Conservation (phyloP, 345 rosid species). For the Hibiscus trionum region DNA sequence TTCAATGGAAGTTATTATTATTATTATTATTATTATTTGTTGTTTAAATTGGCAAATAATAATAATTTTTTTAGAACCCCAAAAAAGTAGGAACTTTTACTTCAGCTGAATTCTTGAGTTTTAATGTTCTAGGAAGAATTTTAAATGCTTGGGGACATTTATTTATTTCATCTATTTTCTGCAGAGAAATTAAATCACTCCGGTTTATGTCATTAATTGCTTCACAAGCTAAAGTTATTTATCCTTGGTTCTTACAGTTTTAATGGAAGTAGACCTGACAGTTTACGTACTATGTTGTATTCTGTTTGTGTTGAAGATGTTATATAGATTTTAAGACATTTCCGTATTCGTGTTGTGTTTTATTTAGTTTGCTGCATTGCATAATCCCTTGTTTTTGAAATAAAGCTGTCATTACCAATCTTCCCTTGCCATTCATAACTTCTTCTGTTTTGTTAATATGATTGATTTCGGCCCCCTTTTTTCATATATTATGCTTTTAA, state of each 20-base stretch:
- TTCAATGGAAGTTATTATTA: background rate
- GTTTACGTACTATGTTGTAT: background rate
- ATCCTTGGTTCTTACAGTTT: background rate
- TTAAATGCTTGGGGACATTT: background rate
- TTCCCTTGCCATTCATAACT: background rate
- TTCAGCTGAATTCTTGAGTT: background rate
- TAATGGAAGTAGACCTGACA: background rate
- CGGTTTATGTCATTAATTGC: background rate
- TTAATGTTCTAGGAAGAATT: background rate
- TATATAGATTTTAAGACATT: background rate
- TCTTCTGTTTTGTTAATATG: background rate
- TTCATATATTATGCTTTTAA: background rate
- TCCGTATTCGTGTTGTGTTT: background rate
- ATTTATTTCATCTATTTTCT: background rate
- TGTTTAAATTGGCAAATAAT: background rate
- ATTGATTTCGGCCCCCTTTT: background rate
- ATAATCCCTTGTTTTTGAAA: background rate
- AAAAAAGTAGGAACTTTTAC: background rate
- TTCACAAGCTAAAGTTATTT: conserved; percentile 1
- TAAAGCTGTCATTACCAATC: background rate
- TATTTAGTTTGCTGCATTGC: background rate
- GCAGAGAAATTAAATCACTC: background rate
- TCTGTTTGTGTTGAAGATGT: background rate
- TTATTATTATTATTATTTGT: background rate
- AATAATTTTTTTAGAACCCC: background rate